These are phyloP conservation scores for Aspergillus aculeatinus DNA, from an alignment of 2,329 filamentous ascomycete species.

Conservation along the genomic window DNA sequence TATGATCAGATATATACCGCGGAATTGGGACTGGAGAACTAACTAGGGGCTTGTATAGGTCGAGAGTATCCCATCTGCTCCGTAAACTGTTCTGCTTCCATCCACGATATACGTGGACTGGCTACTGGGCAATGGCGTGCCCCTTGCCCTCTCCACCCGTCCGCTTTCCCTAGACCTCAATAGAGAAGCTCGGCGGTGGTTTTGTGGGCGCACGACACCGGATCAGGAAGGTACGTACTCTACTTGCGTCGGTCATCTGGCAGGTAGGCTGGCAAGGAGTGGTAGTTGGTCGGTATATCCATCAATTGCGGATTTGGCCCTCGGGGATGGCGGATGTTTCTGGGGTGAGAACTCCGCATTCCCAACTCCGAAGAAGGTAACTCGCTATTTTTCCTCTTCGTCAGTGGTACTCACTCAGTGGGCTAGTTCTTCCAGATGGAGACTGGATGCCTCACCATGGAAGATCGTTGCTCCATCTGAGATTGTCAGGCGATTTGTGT, in stretches of 20 bases:
- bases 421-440: neutral
- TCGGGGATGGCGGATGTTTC: neutral
- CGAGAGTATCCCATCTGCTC: neutral
- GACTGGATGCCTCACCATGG: neutral
- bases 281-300: too few species aligned
- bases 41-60: neutral
- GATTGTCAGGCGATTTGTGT: constrained; percentile 2
- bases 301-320: too few species aligned
- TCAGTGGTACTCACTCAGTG: neutral
- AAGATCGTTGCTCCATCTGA: constrained; percentile 2
- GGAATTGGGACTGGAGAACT: too few species aligned
- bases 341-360: too few species aligned
- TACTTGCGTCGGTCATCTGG: too few species aligned
- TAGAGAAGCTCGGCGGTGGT: neutral
- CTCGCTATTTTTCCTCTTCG: neutral
- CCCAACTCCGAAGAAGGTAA: neutral
- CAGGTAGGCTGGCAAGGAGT: too few species aligned
- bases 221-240: neutral
- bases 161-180: neutral
- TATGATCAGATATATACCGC: too few species aligned
- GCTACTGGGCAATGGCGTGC: too few species aligned
- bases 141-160: too few species aligned
- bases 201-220: neutral
- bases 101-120: too few species aligned
- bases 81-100: too few species aligned